Base-by-base conservation (phyloP, 108 stramenopile species). In the Cylindrotheca closterium region DNA sequence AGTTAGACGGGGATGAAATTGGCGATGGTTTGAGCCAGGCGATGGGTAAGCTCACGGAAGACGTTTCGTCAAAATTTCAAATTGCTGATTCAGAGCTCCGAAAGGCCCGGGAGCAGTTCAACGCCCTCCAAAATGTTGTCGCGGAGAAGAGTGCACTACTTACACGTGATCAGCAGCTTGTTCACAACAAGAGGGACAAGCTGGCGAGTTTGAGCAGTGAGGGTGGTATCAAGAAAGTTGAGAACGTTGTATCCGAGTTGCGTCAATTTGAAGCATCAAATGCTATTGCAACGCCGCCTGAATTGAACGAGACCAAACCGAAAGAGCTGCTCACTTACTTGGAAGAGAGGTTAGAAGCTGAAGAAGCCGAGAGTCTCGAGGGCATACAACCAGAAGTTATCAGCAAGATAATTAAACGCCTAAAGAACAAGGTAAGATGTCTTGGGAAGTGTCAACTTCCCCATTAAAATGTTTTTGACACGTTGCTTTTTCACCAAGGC, bases 351-450 rank as follows among this genome's bases (percentile, higher is more conserved):
- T 55, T 60, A 7, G 59, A 46, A 22, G 45, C 64, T 12, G 24
- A 56, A 21, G 76, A 65, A 56, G 65, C 28, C 30, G 68, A 54
- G 51, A 65, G 60, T 2, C 60, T 29, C 7, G 66, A 74, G 23
- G 60, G 54, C 19, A 61, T 74, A 15, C 48, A 59, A 34, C 71
- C 79, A 21, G 81, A 83, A 15, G 59, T 68, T n/a, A 54, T 87
- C 5, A 33, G 45, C 17, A 77, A 68, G 50, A 63, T 86, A 22
- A 58, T 89, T 0, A 79, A 76, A 54, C 58, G 61, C 31, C 55
- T 91, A 47, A 87, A 79, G 47, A 86, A 76, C 37, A 51, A 84
- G 77, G 78, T 51, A 78, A 68, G 62, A 24, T 1, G 0, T 19
- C 52, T 32, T 5, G 26, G 23, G n/a, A n/a, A n/a, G n/a, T n/a